phyloP scores from a whole-genome alignment of 768 basidiomycete genomes.

The Floccularia luteovirens region DNA sequence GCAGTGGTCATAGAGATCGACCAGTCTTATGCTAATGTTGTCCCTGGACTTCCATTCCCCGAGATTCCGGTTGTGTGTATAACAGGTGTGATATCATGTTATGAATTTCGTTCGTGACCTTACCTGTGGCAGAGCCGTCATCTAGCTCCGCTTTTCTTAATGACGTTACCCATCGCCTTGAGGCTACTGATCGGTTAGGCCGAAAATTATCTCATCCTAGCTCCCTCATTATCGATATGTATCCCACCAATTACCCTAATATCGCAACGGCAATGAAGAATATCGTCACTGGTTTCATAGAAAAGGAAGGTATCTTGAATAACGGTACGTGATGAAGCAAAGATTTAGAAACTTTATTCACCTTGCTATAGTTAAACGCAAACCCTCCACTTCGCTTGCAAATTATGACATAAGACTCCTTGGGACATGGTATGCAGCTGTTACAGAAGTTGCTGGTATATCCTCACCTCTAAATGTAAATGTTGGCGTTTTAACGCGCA shows the following conservation, averaged over 20 bases:
- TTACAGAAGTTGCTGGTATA: conserved; percentile 29
- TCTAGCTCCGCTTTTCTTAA: conserved; percentile 39
- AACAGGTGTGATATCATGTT: conserved; percentile 22
- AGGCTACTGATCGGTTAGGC: conserved; percentile 12
- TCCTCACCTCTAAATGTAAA: not conserved
- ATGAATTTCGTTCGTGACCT: not conserved
- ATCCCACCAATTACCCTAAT: conserved; percentile 51
- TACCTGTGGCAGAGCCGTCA: conserved; percentile 27
- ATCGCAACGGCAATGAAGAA: conserved; percentile 44
- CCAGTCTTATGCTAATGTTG: conserved; percentile 25
- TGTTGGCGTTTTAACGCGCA: conserved; percentile 1
- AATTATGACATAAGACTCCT: conserved; percentile 56
- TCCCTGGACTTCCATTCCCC: conserved; percentile 36
- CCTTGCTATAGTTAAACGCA: conserved; percentile 33
- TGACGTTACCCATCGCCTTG: conserved; percentile 29
- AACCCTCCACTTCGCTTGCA: conserved; percentile 43
- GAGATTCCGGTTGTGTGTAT: conserved; percentile 43
- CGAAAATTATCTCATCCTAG: conserved; percentile 6
- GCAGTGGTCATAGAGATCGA: conserved; percentile 28
- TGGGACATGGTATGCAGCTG: conserved; percentile 47
- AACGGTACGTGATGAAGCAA: conserved; percentile 11
- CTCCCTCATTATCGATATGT: conserved; percentile 42
- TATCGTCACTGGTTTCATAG: conserved; percentile 46
- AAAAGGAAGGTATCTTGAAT: conserved; percentile 19
- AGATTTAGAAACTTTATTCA: not conserved